phyloP scores from a whole-genome alignment of 1,284 basidiomycete species.

The Schizophyllum amplum region DNA sequence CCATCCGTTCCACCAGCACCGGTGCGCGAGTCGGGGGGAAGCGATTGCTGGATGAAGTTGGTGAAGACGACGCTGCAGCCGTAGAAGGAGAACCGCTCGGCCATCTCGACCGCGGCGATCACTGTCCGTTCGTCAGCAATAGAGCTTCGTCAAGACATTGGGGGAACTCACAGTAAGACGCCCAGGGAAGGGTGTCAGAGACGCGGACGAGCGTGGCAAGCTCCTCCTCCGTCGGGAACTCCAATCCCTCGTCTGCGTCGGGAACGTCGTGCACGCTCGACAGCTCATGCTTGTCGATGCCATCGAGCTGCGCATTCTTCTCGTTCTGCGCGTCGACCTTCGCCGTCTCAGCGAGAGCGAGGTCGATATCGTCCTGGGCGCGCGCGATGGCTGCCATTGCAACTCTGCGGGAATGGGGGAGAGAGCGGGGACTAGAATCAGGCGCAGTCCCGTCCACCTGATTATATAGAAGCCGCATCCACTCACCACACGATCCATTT shows the following conservation, averaged over 20 bases:
- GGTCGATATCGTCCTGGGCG: neutral
- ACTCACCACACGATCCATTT: too few relatives aligned
- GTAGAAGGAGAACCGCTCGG: constrained; percentile 71
- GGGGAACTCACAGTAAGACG: constrained; percentile 46
- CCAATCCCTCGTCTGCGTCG: constrained; percentile 44
- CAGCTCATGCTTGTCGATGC: neutral
- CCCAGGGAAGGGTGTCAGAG: constrained; percentile 56
- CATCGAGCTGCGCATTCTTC: neutral
- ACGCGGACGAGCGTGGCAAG: constrained; percentile 50
- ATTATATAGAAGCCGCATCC: neutral
- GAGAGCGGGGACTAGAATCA: neutral
- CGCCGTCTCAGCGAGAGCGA: neutral
- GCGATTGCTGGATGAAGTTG: constrained; percentile 65
- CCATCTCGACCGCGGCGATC: constrained; percentile 63
- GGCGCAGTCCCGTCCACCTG: neutral
- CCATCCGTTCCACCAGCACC: constrained; percentile 50
- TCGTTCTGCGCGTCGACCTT: neutral
- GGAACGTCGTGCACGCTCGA: neutral
- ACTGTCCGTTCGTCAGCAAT: constrained; percentile 30
- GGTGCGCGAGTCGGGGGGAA: constrained; percentile 59
- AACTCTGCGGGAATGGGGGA: neutral
- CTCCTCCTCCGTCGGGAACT: constrained; percentile 69
- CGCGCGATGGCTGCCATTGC: neutral
- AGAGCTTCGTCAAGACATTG: constrained; percentile 10
- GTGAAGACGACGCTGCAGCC: constrained; percentile 64